Evolutionary conservation across 108 stramenopile species (phyloP).

Genomic region (Discostella pseudostelligera): DNA sequence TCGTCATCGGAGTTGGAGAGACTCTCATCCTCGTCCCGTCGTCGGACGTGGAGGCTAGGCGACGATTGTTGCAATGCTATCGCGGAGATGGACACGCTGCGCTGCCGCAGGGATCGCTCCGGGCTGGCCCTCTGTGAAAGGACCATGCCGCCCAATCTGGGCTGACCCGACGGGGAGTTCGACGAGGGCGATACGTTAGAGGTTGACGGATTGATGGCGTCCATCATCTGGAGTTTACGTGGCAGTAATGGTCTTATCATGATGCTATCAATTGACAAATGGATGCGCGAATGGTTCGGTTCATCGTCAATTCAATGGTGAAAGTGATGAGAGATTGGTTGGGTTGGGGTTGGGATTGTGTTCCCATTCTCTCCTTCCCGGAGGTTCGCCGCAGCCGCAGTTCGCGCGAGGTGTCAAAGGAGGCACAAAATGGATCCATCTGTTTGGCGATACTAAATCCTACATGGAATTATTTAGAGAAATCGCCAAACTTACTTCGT

Average conservation of each 20-base stretch:
- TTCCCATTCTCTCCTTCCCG: too few relatives aligned
- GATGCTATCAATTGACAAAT: too few relatives aligned
- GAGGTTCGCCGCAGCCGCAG: too few relatives aligned
- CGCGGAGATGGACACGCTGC: not conserved
- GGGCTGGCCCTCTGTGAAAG: not conserved
- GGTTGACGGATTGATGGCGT: not conserved
- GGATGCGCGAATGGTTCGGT: too few relatives aligned
- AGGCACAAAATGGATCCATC: too few relatives aligned
- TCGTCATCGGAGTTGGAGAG: conserved; percentile 3
- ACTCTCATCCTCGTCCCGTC: conserved; percentile 10
- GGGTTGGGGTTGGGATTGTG: too few relatives aligned
- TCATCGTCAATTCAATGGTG: too few relatives aligned
- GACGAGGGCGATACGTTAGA: conserved; percentile 1
- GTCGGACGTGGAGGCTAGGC: not conserved
- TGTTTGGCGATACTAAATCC: too few relatives aligned
- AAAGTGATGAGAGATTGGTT: too few relatives aligned
- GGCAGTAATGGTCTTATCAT: not conserved
- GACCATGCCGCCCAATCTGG: not conserved
- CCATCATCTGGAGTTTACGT: not conserved
- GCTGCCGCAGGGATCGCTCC: not conserved
- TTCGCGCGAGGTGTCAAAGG: too few relatives aligned
- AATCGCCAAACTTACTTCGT: too few relatives aligned
- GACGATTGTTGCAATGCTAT: not conserved
- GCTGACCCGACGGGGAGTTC: not conserved
- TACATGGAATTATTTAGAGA: too few relatives aligned